Evolutionary conservation across 2,329 filamentous ascomycete species (phyloP).

Genomic region (Aspergillus sp.): DNA sequence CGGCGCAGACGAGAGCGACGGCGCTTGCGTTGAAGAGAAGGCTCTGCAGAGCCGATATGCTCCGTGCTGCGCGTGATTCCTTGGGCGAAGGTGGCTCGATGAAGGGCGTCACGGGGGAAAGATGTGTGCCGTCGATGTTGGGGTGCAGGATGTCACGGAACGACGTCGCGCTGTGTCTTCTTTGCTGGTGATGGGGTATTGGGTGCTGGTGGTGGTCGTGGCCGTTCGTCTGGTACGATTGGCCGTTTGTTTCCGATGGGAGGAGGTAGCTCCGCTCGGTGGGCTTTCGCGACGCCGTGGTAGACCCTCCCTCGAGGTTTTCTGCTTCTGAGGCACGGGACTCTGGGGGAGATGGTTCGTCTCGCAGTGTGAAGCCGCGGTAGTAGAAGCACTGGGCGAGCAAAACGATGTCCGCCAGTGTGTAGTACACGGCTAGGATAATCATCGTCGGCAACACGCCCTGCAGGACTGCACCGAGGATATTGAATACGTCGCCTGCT

Average conservation of each 20-base stretch:
- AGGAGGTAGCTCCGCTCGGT: constrained; percentile 32
- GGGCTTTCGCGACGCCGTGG: constrained; percentile 12
- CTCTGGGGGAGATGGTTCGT: constrained; percentile 22
- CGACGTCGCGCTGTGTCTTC: constrained; percentile 29
- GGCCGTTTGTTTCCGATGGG: constrained; percentile 16
- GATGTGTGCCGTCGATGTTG: constrained; percentile 62
- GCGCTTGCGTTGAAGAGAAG: constrained; percentile 71
- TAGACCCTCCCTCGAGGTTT: constrained; percentile 12
- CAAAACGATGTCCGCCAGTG: constrained; percentile 84
- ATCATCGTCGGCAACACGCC: constrained; percentile 93
- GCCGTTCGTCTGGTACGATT: constrained; percentile 11
- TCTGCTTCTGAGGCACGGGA: constrained; percentile 15
- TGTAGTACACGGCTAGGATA: constrained; percentile 92
- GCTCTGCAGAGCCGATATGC: constrained; percentile 43
- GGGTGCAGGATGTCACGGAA: constrained; percentile 48
- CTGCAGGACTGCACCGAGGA: constrained; percentile 86
- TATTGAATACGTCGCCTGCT: constrained; percentile 92
- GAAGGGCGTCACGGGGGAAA: constrained; percentile 81
- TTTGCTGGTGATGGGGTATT: constrained; percentile 10
- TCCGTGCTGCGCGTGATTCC: constrained; percentile 24
- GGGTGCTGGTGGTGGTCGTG: constrained; percentile 7
- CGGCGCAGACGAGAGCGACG: constrained; percentile 76
- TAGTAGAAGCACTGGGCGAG: constrained; percentile 94
- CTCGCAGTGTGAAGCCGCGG: constrained; percentile 63
- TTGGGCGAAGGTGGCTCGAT: constrained; percentile 46